A percentile compares a stretch with the other conserved stretches of the same genome.
Evolutionary conservation across 140 eudicot genomes (phyloP).

Genomic region (Senecio squalidus): DNA sequence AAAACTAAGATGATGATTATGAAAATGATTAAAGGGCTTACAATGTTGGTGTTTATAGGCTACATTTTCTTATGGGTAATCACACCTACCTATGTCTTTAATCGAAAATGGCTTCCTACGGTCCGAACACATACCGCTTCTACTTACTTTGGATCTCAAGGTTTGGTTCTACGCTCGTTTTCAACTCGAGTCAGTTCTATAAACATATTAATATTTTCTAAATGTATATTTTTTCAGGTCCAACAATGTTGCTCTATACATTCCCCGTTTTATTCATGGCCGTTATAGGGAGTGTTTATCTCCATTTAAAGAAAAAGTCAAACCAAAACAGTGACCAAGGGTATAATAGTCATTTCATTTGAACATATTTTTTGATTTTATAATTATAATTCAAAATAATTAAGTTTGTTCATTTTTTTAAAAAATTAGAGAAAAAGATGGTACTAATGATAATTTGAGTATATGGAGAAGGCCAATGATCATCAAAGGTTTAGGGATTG

Average conservation of each 20-base stretch:
- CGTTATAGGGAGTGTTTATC: conserved; percentile 50
- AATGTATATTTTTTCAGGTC: conserved; percentile 32
- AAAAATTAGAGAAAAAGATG: conserved; percentile 14
- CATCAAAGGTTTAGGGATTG: conserved; percentile 74
- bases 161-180: conserved; percentile 25
- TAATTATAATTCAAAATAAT: background rate
- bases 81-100: conserved; percentile 49
- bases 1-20: conserved; percentile 2
- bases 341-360: conserved; percentile 15
- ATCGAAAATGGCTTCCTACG: conserved; percentile 39
- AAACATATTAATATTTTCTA: no score
- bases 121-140: conserved; percentile 47
- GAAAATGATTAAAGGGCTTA: conserved; percentile 35
- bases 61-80: conserved; percentile 62
- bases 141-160: conserved; percentile 79
- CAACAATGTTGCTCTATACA: conserved; percentile 60
- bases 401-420: background rate
- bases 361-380: background rate
- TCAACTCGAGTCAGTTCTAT: no score
- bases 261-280: conserved; percentile 69
- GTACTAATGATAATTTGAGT: conserved; percentile 14
- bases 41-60: conserved; percentile 41
- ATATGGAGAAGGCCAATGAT: conserved; percentile 68
- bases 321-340: conserved; percentile 10
- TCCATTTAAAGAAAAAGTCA: conserved; percentile 35